Evolutionary conservation across 345 rosid genomes (phyloP), one percentile per base, ranked within the genome.

Genomic region (Sisymbrium altissimum): DNA sequence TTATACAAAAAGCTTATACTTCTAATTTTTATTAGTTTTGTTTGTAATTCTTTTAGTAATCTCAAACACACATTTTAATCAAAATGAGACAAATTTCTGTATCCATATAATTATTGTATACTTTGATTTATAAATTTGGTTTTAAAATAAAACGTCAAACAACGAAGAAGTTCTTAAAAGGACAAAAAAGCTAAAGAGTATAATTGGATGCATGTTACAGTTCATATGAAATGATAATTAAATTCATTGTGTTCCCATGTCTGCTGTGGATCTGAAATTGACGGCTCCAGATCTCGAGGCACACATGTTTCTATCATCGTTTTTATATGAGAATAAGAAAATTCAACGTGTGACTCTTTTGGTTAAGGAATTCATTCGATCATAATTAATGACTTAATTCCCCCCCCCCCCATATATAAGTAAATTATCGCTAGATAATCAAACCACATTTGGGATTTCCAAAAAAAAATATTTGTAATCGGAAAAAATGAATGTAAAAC

Each of bases 271-370:
- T 44, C 68, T 44, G 54, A 43, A 63, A 27, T 44, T 44, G 53
- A 13, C 68, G 68, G 68, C 70, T 65, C 33, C 70, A 65, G 32
- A 65, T 65, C 58, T 48, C 70, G 18, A 49, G 70, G 57, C 33
- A 5, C 10, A 18, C 18, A 44, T 63, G 46, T 65, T 48, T 27
- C 15, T 48, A n/a, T 46, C 44, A 48, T 65, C 32, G 5, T 64
- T 44, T 32, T 43, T 5, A 46, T 62, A 41, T 8, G 52, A 13
- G 17, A 30, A 64, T 45, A 45, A 64, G 21, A 13, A 64, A 64
- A 6, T 10, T 46, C 10, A 30, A 65, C 13, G 14, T 64, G 44
- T 46, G 70, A 48, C 44, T 6, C 21, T 41, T 7, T 7, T 35
- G 63, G 63, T 11, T 36, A 15, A n/a, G 8, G 10, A 17, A 9